Percentiles rank a stretch among this genome's conserved stretches.
Evolutionary conservation across 768 basidiomycete genomes (phyloP).

Genomic region (Trametes punicea): DNA sequence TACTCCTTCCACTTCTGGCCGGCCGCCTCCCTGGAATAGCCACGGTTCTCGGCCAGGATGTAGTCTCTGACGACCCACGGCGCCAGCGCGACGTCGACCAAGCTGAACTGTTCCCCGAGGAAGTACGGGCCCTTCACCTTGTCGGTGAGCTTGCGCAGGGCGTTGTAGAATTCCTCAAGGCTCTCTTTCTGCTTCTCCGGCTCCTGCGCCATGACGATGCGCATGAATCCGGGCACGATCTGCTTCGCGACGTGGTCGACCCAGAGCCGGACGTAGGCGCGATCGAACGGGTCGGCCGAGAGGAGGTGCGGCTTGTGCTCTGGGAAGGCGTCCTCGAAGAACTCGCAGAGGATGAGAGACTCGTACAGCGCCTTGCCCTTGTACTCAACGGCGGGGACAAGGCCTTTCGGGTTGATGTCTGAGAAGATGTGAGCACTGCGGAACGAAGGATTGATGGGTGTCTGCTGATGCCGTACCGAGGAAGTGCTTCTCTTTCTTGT

Average conservation of each 20-base stretch:
- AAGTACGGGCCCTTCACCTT: slow-evolving; percentile 52
- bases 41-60: slow-evolving; percentile 47
- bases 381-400: slow-evolving; percentile 60
- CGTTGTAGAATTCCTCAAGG: slow-evolving; percentile 37
- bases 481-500: slow-evolving; percentile 62
- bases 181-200: slow-evolving; percentile 35
- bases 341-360: slow-evolving; percentile 60
- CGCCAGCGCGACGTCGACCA: slow-evolving; percentile 53
- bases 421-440: slow-evolving; percentile 9
- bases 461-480: slow-evolving; percentile 36
- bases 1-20: slow-evolving; percentile 46
- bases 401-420: slow-evolving; percentile 65
- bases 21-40: slow-evolving; percentile 42
- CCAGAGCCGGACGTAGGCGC: slow-evolving; percentile 55
- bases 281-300: slow-evolving; percentile 47
- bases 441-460: not conserved
- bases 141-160: slow-evolving; percentile 35
- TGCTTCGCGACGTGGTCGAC: slow-evolving; percentile 53
- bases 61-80: slow-evolving; percentile 54
- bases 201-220: slow-evolving; percentile 35
- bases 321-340: slow-evolving; percentile 61
- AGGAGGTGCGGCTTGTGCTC: slow-evolving; percentile 43
- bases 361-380: slow-evolving; percentile 56
- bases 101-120: slow-evolving; percentile 48
- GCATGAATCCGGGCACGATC: slow-evolving; percentile 50